A percentile compares a stretch with the other conserved stretches of the same genome.
phyloP scores from a whole-genome alignment of 2,329 filamentous ascomycete species.

The Arthrobotrys megalospora region DNA sequence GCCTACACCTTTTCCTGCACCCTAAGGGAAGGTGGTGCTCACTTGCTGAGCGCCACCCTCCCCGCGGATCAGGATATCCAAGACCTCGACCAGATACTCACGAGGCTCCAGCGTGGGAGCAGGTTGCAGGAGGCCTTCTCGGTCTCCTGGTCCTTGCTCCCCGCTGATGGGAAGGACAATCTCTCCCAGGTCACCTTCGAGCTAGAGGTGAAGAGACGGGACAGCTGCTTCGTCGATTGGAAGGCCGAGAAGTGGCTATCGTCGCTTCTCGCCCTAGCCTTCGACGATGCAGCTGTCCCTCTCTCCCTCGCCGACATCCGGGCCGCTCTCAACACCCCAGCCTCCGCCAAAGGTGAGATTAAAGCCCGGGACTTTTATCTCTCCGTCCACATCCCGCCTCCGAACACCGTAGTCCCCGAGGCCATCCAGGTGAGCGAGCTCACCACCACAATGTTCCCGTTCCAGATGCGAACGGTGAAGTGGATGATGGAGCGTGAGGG shows the following conservation, averaged over 20 bases:
- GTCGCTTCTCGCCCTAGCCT: slow-evolving; percentile 44
- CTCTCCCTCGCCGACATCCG: slow-evolving; percentile 38
- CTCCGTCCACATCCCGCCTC: slow-evolving; percentile 60
- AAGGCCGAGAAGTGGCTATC: slow-evolving; percentile 56
- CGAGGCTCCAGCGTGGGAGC: slow-evolving; percentile 5
- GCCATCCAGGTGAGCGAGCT: slow-evolving; percentile 62
- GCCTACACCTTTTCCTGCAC: slow-evolving; percentile 4
- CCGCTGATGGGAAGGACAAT: neutral
- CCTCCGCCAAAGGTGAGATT: slow-evolving; percentile 39
- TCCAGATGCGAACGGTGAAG: slow-evolving; percentile 63
- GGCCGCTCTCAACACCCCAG: slow-evolving; percentile 27
- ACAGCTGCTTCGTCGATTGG: slow-evolving; percentile 55
- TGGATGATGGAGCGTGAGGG: slow-evolving; percentile 64
- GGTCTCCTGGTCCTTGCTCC: slow-evolving; percentile 36
- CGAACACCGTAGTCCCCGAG: slow-evolving; percentile 44
- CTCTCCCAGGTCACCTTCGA: slow-evolving; percentile 10
- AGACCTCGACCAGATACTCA: slow-evolving; percentile 17
- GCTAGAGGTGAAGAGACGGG: slow-evolving; percentile 23
- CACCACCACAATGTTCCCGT: slow-evolving; percentile 62
- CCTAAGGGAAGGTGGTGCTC: neutral
- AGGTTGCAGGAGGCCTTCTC: slow-evolving; percentile 18
- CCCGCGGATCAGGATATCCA: neutral
- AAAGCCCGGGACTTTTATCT: slow-evolving; percentile 63
- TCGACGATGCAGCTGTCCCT: slow-evolving; percentile 5
- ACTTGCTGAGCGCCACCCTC: slow-evolving; percentile 31